Base-by-base conservation (phyloP, 2,329 filamentous ascomycete genomes). In the Macroventuria anomochaeta region DNA sequence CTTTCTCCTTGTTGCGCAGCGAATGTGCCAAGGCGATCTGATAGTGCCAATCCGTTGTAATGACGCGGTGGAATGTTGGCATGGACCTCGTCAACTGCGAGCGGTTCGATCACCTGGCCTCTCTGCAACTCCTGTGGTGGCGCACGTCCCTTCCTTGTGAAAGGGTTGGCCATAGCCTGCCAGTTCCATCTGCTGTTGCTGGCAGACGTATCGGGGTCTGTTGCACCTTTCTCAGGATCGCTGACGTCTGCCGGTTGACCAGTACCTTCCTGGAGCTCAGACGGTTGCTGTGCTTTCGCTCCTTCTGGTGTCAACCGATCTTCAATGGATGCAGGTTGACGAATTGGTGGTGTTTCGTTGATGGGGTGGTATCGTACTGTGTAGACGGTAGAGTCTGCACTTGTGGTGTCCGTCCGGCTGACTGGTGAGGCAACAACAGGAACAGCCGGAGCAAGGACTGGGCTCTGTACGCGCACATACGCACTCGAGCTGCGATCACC, bases 341-440 rank as follows among this genome's bases (percentile, higher is more conserved):
- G 56, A 6, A 57, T 51, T 11, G 69, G 63, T 31, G 70, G 70
- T 23, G 70, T 42, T 72, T 80, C 32, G 78, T 81, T 51, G 77
- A 82, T 76, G 12, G 83, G 79, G 62, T 87, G 83, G 63, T 87
- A 86, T 25, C 82, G 81, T 25, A 88, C 81, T 44, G 84, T 81
- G 64, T 88, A 88, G 4, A 87, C 81, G 1, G 85, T 88, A 57
- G 85, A 87, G 21, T 81, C 81, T 7, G 83, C 84, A 69, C 84
- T 87, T 5, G 81, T 82, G 1, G 83, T 86, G 61, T 88, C 84
- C 17, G 81, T 80, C 58, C 85, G 77, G 64, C 83, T 87, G 31
- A 86, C 75, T 1, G 85, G 84, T 10, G 83, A 85, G 7, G 80
- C 75, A 17, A 80, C 75, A 39, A 76, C 73, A 33, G 75, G 70